phyloP scores from a whole-genome alignment of 768 basidiomycete genomes.

The Termitomyces sp. region DNA sequence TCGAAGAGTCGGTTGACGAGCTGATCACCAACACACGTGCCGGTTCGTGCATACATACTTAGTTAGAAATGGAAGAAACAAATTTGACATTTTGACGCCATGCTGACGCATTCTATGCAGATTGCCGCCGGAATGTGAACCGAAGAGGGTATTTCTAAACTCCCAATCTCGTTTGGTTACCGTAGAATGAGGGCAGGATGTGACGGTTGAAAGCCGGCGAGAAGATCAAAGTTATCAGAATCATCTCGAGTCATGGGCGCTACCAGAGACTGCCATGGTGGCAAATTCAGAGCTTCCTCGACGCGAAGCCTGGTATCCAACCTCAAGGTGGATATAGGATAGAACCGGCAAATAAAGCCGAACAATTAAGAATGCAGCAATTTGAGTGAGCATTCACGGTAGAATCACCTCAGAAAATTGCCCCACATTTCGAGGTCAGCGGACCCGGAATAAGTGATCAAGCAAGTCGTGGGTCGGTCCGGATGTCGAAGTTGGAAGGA shows the following conservation, averaged over 20 bases:
- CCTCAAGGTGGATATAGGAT: background rate
- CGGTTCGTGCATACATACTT: background rate
- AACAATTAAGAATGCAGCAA: background rate
- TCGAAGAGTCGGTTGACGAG: background rate
- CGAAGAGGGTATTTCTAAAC: background rate
- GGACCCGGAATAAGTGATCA: background rate
- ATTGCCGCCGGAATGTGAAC: background rate
- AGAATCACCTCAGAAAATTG: no score
- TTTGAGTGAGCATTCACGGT: background rate
- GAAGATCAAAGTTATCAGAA: background rate
- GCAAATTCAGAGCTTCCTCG: background rate
- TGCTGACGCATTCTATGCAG: background rate
- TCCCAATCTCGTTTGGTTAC: background rate
- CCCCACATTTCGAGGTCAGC: background rate
- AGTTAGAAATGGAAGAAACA: conserved; percentile 1
- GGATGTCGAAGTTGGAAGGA: background rate
- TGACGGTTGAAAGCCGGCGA: background rate
- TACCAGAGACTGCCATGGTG: background rate
- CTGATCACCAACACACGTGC: background rate
- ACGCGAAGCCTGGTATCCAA: background rate
- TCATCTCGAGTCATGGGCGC: background rate
- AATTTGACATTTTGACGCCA: background rate
- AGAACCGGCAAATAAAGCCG: background rate
- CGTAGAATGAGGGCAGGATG: background rate
- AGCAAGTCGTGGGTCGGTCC: background rate